phyloP scores from a whole-genome alignment of 805 yeast genomes.

The Lipomyces sp. region DNA sequence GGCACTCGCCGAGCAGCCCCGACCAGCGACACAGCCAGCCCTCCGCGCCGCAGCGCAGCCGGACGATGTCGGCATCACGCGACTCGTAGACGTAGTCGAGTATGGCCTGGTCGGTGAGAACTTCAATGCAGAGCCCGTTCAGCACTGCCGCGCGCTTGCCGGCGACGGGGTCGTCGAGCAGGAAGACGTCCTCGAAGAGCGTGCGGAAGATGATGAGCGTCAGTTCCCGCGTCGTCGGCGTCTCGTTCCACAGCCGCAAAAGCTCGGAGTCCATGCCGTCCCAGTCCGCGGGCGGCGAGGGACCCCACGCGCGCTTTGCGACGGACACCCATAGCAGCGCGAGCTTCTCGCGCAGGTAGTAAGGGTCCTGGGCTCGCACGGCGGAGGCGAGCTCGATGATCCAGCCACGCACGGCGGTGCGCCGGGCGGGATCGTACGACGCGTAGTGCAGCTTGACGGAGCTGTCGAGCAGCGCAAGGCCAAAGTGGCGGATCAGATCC shows the following conservation, averaged over 20 bases:
- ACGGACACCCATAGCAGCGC: slow-evolving; percentile 89
- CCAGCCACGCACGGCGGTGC: slow-evolving; percentile 75
- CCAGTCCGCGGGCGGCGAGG: slow-evolving; percentile 78
- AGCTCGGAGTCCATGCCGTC: slow-evolving; percentile 77
- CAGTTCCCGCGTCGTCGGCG: slow-evolving; percentile 65
- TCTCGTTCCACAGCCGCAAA: slow-evolving; percentile 67
- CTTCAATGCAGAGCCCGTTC: slow-evolving; percentile 78
- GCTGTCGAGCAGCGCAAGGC: slow-evolving; percentile 72
- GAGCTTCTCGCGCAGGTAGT: slow-evolving; percentile 81
- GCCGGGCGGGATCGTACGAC: slow-evolving; percentile 56
- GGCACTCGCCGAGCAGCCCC: slow-evolving; percentile 48
- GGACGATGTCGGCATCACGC: slow-evolving; percentile 54
- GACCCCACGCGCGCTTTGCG: slow-evolving; percentile 79
- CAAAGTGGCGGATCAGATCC: slow-evolving; percentile 79
- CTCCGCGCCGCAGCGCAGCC: slow-evolving; percentile 63
- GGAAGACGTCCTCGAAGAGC: slow-evolving; percentile 86
- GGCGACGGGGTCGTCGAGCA: slow-evolving; percentile 89
- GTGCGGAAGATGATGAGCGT: slow-evolving; percentile 76
- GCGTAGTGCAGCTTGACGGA: slow-evolving; percentile 58
- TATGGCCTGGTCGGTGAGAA: slow-evolving; percentile 67
- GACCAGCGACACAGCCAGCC: slow-evolving; percentile 90
- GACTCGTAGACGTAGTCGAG: slow-evolving; percentile 62
- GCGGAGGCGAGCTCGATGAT: slow-evolving; percentile 69
- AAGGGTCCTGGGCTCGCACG: slow-evolving; percentile 68
- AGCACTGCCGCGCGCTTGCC: slow-evolving; percentile 71